These are phyloP conservation scores for Ganoderma sinense DNA, from an alignment of 1,284 basidiomycete genomes.

Conservation along the genomic window DNA sequence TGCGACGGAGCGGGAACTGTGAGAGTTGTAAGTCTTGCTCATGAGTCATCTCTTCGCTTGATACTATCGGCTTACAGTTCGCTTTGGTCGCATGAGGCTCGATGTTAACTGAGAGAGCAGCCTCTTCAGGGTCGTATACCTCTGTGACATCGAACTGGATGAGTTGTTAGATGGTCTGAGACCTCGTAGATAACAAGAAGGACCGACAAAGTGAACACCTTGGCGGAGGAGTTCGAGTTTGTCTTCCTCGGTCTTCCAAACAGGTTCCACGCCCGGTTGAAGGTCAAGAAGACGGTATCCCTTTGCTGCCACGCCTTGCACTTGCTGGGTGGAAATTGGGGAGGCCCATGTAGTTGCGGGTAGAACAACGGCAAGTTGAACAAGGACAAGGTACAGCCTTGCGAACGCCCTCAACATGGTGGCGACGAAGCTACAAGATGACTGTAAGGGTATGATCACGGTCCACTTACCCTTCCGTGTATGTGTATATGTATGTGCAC, in stretches of 20 bases:
- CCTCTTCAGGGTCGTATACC: slow-evolving; percentile 56
- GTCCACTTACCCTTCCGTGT: background rate
- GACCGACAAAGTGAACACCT: slow-evolving; percentile 23
- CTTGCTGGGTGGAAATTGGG: slow-evolving; percentile 35
- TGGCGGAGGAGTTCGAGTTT: slow-evolving; percentile 24
- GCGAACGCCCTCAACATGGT: background rate
- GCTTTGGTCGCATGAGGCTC: slow-evolving; percentile 19
- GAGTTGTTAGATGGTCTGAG: background rate
- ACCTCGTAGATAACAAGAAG: background rate
- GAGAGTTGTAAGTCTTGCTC: slow-evolving; percentile 6
- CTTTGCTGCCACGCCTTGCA: slow-evolving; percentile 44
- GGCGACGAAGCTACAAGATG: no score
- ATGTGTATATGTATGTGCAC: background rate
- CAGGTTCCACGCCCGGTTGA: slow-evolving; percentile 48
- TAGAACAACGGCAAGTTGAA: slow-evolving; percentile 2
- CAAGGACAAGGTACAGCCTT: slow-evolving; percentile 6
- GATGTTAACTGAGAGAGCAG: slow-evolving; percentile 18
- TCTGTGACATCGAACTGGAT: slow-evolving; percentile 55
- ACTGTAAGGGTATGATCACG: background rate
- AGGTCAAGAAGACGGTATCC: slow-evolving; percentile 60
- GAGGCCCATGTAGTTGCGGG: slow-evolving; percentile 14
- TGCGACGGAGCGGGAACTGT: slow-evolving; percentile 49
- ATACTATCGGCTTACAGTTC: slow-evolving; percentile 36
- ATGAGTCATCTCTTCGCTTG: slow-evolving; percentile 3
- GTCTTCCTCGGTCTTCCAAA: slow-evolving; percentile 54